phyloP scores from a whole-genome alignment of 345 rosid species.

The Citrus mangshanensis region DNA sequence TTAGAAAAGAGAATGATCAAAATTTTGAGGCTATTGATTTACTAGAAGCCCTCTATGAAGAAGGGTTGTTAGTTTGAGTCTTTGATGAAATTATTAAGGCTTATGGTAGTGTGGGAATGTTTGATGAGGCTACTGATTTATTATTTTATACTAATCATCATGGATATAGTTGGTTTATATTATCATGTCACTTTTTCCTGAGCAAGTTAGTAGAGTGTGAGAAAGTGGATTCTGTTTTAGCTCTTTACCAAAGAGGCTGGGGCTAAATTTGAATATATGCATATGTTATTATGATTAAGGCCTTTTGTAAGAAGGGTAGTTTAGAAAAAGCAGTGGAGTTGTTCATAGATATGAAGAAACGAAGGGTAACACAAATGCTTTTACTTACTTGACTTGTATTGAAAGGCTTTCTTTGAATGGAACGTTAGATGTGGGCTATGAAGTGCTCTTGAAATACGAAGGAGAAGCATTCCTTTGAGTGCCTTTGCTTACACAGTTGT shows the following conservation, averaged over 20 bases:
- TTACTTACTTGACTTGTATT: conserved; percentile 50
- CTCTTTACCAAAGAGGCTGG: conserved; percentile 42
- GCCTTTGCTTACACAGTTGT: conserved; percentile 39
- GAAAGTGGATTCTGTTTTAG: conserved; percentile 39
- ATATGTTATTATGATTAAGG: conserved; percentile 54
- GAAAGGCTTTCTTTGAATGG: conserved; percentile 61
- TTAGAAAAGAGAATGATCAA: conserved; percentile 20
- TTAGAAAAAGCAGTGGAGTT: conserved; percentile 40
- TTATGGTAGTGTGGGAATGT: conserved; percentile 43
- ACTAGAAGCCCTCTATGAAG: conserved; percentile 32
- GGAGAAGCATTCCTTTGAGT: conserved; percentile 32
- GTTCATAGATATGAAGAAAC: conserved; percentile 45
- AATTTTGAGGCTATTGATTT: conserved; percentile 40
- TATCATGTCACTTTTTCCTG: conserved; percentile 59
- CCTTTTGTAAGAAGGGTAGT: conserved; percentile 53
- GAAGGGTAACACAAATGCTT: conserved; percentile 35
- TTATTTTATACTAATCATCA: conserved; percentile 29
- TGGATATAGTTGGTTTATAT: conserved; percentile 36
- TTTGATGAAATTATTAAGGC: conserved; percentile 53
- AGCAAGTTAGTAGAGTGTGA: conserved; percentile 44
- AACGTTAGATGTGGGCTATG: conserved; percentile 40
- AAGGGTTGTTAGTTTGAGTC: conserved; percentile 21
- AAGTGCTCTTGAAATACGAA: conserved; percentile 27
- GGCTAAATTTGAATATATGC: conserved; percentile 53
- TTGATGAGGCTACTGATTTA: conserved; percentile 53